A percentile compares a stretch with the other conserved stretches of the same genome.
Conservation (phyloP, 257 asterid genomes). For the Dorcoceras hygrometricum region DNA sequence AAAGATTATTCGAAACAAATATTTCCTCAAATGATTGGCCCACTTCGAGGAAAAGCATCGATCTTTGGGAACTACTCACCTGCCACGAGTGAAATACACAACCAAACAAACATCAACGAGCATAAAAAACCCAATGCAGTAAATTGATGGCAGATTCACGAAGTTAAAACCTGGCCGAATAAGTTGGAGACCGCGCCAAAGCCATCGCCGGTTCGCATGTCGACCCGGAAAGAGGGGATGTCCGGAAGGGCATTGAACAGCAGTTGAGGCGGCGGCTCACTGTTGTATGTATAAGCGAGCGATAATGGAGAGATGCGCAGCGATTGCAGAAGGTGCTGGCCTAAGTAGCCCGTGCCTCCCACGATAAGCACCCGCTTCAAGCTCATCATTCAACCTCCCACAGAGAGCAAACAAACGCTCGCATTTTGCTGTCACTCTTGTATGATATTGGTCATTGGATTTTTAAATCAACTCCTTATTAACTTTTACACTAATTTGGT, state of each 20-base stretch:
- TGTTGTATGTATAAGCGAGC: conserved; percentile 64
- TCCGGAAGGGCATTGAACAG: conserved; percentile 62
- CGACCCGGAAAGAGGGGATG: conserved; percentile 60
- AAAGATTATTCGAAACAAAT: background rate
- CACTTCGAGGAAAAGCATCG: conserved; percentile 16
- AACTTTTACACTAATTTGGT: no score
- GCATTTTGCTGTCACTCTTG: no score
- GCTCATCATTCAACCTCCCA: conserved; percentile 24
- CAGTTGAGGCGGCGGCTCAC: conserved; percentile 55
- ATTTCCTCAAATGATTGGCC: background rate
- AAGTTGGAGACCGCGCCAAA: conserved; percentile 45
- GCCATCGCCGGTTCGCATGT: conserved; percentile 62
- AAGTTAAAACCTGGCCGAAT: conserved; percentile 63
- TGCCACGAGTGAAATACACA: background rate
- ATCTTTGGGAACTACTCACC: conserved; percentile 4
- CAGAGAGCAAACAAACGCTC: no score
- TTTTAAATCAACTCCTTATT: no score
- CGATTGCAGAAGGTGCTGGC: conserved; percentile 77
- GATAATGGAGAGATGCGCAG: conserved; percentile 34
- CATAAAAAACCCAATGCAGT: background rate
- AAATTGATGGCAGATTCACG: background rate
- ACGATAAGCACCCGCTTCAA: conserved; percentile 58
- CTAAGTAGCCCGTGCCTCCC: conserved; percentile 96
- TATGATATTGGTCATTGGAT: no score
- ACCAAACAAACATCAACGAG: background rate